A percentile compares a stretch with the other conserved stretches of the same genome.
Evolutionary conservation across 805 yeast genomes (phyloP).

Genomic region (Myxozyma mucilagina): DNA sequence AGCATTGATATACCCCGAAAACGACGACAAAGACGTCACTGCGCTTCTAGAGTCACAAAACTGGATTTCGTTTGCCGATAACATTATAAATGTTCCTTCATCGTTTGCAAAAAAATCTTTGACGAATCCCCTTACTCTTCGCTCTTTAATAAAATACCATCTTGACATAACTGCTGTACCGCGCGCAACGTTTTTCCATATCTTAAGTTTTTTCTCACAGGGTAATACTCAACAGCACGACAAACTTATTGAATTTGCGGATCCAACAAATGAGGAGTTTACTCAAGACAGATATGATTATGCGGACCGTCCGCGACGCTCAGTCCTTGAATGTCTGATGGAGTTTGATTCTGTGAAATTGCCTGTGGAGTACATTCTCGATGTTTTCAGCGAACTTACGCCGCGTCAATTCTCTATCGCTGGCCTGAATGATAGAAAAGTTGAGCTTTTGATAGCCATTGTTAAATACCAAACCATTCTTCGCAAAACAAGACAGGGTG

Average conservation of each 20-base stretch:
- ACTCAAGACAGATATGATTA: constrained; percentile 84
- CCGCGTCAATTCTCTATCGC: constrained; percentile 89
- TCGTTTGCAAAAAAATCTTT: constrained; percentile 46
- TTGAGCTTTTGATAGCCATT: constrained; percentile 77
- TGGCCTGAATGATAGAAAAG: constrained; percentile 39
- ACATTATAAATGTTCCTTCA: constrained; percentile 44
- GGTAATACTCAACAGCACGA: constrained; percentile 70
- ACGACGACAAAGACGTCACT: constrained; percentile 64
- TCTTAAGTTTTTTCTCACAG: constrained; percentile 70
- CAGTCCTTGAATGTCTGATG: constrained; percentile 74
- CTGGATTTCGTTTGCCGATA: constrained; percentile 74
- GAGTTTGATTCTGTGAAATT: constrained; percentile 78
- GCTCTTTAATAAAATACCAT: constrained; percentile 74
- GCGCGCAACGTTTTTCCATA: constrained; percentile 73
- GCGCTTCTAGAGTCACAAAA: constrained; percentile 64
- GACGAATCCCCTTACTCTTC: constrained; percentile 67
- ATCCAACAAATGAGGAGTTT: constrained; percentile 54
- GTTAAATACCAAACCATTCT: constrained; percentile 85
- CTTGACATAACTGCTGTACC: constrained; percentile 84
- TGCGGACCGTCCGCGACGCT: constrained; percentile 90
- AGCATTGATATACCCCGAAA: constrained; percentile 70
- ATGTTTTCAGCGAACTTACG: constrained; percentile 71
- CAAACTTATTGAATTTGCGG: constrained; percentile 72
- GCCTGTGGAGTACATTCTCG: constrained; percentile 75
- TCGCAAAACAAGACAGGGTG: constrained; percentile 71